Conservation (phyloP, 495 filamentous ascomycete species). For the Aspergillus haitiensis region DNA sequence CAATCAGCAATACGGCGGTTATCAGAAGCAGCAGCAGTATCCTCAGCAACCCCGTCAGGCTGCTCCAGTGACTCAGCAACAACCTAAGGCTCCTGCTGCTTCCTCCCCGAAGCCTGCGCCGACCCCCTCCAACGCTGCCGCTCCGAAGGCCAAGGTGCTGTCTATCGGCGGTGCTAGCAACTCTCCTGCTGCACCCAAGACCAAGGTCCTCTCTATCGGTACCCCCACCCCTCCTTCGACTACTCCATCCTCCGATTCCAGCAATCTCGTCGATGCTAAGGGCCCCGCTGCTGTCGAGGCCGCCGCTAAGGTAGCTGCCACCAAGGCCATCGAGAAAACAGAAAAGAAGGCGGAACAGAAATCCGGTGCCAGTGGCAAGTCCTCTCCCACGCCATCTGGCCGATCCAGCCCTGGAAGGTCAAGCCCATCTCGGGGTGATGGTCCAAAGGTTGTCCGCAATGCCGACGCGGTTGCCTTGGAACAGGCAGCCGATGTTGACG, state of each 20-base stretch:
- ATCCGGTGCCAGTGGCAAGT: conserved; percentile 60
- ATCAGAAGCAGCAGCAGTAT: conserved; percentile 48
- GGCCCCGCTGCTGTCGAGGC: conserved; percentile 49
- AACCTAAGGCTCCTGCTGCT: conserved; percentile 35
- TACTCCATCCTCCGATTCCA: conserved; percentile 42
- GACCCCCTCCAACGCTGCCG: conserved; percentile 37
- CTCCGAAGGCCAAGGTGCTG: conserved; percentile 69
- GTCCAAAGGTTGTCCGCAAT: conserved; percentile 61
- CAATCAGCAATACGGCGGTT: conserved; percentile 37
- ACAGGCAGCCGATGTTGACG: conserved; percentile 86
- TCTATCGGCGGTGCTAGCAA: conserved; percentile 56
- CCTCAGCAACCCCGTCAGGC: conserved; percentile 63
- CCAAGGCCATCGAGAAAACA: conserved; percentile 79
- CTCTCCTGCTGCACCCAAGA: conserved; percentile 55
- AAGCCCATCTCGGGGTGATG: conserved; percentile 48
- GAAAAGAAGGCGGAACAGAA: conserved; percentile 55
- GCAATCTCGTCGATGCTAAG: conserved; percentile 56
- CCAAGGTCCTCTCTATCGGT: conserved; percentile 69
- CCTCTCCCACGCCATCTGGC: conserved; percentile 76
- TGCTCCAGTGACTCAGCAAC: conserved; percentile 37
- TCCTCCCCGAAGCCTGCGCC: conserved; percentile 32
- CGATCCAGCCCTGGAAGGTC: conserved; percentile 66
- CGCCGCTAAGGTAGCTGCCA: conserved; percentile 70
- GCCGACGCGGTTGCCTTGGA: conserved; percentile 83
- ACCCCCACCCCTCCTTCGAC: conserved; percentile 40